Evolutionary conservation across 805 yeast genomes (phyloP), one percentile per base, ranked within the genome.

Genomic region (Nakazawaea ishiwadae): DNA sequence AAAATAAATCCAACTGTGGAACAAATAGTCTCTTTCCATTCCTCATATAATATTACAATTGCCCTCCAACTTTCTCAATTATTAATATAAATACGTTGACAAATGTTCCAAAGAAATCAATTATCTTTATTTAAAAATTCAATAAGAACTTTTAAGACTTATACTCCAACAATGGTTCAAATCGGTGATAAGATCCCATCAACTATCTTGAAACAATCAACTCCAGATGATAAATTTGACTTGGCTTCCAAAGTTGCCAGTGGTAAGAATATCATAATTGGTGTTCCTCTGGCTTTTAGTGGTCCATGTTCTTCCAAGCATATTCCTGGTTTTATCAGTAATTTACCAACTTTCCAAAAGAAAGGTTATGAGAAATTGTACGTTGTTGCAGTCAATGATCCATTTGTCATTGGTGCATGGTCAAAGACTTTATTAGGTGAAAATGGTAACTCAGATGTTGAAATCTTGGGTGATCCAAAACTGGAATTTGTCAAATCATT

Each of bases 391-490:
- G 96, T 86, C 37, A 89, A 89, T 61, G 96, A 89, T 58, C 75
- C 93, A 3, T 89, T 89, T 60, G 96, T 88, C 37, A 77, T 81
- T 55, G 74, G 77, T 51, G 90, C 93, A 0, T 89, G 96, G 95
- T 77, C 75, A 33, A 73, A 79, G 42, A 54, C 65, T 16, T 54
- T 73, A 28, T 12, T 40, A 5, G 44, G 44, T 30, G 44, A 29
- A 10, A 30, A 40, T 30, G 44, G 44, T 16, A 53, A 58, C 17
- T 51, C 58, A 11, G 48, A 48, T 31, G 48, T 55, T 20, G 48
- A 51, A 8, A 75, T 84, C 58, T 68, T 88, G 49, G 87, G 95
- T 31, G 96, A 89, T 60, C 81, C 93, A n/a, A 62, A 67, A 42
- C 95, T 84, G 19, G 81, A 77, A 38, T 85, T 88, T 56, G 75